Percentiles rank a stretch among this genome's conserved stretches.
phyloP scores from a whole-genome alignment of 306 rosid genomes.

The Clitoria ternatea region DNA sequence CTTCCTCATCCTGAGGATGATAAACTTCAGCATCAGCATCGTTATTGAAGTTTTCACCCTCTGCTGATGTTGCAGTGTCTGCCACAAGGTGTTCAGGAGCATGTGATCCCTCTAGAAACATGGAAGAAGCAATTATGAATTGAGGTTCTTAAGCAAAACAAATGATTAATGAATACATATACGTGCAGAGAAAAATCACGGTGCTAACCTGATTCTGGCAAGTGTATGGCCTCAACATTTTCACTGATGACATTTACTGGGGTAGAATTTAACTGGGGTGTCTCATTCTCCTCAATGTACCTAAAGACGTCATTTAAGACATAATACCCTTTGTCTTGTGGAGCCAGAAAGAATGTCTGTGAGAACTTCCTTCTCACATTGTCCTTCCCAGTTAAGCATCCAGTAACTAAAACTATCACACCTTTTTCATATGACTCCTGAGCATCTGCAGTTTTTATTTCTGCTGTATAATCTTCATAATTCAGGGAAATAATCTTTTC shows the following conservation, averaged over 20 bases:
- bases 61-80: slow-evolving; percentile 45
- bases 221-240: slow-evolving; percentile 37
- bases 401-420: slow-evolving; percentile 90
- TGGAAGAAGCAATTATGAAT: slow-evolving; percentile 23
- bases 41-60: slow-evolving; percentile 55
- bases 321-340: slow-evolving; percentile 88
- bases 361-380: slow-evolving; percentile 72
- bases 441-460: slow-evolving; percentile 94
- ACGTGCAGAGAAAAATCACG: slow-evolving; percentile 14
- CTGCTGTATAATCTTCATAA: slow-evolving; percentile 81
- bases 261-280: slow-evolving; percentile 35
- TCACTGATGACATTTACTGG: slow-evolving; percentile 44
- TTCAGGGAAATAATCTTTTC: slow-evolving; percentile 74
- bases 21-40: slow-evolving; percentile 63
- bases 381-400: slow-evolving; percentile 96
- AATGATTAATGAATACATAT: background rate
- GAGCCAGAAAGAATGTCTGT: slow-evolving; percentile 95
- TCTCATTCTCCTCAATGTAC: slow-evolving; percentile 68
- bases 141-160: slow-evolving; percentile 9
- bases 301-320: slow-evolving; percentile 94
- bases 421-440: slow-evolving; percentile 88
- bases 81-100: slow-evolving; percentile 51
- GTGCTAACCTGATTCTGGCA: slow-evolving; percentile 69
- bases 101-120: slow-evolving; percentile 52
- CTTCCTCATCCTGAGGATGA: slow-evolving; percentile 67